These are phyloP conservation scores for Heimioporus sp. DNA, from an alignment of 768 basidiomycete species.

Conservation along the genomic window DNA sequence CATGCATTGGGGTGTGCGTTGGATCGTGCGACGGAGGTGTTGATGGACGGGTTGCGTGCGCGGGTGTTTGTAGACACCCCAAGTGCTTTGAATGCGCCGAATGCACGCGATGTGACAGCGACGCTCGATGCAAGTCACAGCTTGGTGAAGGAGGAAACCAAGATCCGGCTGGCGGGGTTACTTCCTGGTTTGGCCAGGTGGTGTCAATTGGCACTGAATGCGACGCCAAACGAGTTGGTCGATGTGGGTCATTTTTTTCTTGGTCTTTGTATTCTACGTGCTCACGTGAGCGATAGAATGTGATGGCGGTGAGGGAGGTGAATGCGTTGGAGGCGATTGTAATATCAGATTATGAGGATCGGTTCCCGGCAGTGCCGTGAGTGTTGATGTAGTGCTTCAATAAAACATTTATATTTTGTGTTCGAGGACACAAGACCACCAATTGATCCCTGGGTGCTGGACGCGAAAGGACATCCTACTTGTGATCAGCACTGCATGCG, in stretches of 20 bases:
- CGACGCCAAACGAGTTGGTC: slow-evolving; percentile 75
- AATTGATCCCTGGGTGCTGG: too few species aligned
- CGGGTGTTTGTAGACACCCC: slow-evolving; percentile 53
- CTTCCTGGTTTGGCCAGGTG: slow-evolving; percentile 79
- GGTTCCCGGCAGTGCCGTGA: slow-evolving; percentile 24
- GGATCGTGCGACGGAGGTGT: slow-evolving; percentile 61
- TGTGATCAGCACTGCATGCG: too few species aligned
- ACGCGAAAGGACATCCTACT: too few species aligned
- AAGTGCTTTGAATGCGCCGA: slow-evolving; percentile 7
- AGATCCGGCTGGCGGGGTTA: slow-evolving; percentile 73
- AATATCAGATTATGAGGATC: slow-evolving; percentile 66
- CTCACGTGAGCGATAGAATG: slow-evolving; percentile 38
- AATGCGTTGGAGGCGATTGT: slow-evolving; percentile 69
- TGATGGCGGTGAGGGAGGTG: slow-evolving; percentile 63
- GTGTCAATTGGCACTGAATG: slow-evolving; percentile 66
- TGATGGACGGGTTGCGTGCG: slow-evolving; percentile 62
- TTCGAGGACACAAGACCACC: too few species aligned
- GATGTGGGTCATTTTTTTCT: slow-evolving; percentile 55
- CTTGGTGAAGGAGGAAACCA: slow-evolving; percentile 37
- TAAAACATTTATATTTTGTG: too few species aligned
- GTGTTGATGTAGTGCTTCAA: too few species aligned
- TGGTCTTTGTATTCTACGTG: too few species aligned
- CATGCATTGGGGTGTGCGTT: slow-evolving; percentile 71
- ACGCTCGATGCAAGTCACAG: slow-evolving; percentile 13
- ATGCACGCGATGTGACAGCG: slow-evolving; percentile 10